These are phyloP conservation scores for Rusavskia elegans DNA, from an alignment of 495 filamentous ascomycete species.

Conservation along the genomic window DNA sequence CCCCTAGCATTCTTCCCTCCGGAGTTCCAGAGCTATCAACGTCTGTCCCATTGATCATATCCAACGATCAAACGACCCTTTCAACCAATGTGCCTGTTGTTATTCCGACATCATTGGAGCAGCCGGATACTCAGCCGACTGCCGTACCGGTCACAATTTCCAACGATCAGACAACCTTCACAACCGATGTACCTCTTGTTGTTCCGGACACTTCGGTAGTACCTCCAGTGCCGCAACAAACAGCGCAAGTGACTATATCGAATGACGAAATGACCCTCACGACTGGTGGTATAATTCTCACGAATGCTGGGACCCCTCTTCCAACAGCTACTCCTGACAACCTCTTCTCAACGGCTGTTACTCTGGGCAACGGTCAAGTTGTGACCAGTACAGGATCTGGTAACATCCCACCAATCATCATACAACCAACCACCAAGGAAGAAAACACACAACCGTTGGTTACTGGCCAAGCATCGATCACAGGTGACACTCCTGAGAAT, in stretches of 20 bases:
- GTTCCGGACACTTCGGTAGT: neutral
- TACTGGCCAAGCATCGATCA: neutral
- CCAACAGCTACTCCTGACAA: neutral
- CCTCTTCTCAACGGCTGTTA: neutral
- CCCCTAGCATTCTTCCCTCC: neutral
- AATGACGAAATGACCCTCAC: constrained; percentile 2
- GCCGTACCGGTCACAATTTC: neutral
- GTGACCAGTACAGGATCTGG: neutral
- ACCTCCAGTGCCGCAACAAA: neutral
- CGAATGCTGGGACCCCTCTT: neutral
- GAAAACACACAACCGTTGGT: neutral
- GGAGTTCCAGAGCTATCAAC: neutral
- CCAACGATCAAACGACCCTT: constrained; percentile 2
- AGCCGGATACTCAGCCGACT: neutral
- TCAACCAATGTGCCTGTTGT: neutral
- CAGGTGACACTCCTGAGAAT: neutral
- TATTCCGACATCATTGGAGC: neutral
- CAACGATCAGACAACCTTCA: constrained; percentile 7
- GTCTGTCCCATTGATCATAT: constrained; percentile 2
- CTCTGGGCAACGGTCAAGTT: neutral
- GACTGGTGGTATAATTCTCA: neutral
- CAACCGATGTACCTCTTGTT: neutral
- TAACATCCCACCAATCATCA: neutral
- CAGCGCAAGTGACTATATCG: neutral
- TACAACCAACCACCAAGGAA: neutral